Conservation (phyloP, 352 stramenopile species). For the Pythium myriotylum region DNA sequence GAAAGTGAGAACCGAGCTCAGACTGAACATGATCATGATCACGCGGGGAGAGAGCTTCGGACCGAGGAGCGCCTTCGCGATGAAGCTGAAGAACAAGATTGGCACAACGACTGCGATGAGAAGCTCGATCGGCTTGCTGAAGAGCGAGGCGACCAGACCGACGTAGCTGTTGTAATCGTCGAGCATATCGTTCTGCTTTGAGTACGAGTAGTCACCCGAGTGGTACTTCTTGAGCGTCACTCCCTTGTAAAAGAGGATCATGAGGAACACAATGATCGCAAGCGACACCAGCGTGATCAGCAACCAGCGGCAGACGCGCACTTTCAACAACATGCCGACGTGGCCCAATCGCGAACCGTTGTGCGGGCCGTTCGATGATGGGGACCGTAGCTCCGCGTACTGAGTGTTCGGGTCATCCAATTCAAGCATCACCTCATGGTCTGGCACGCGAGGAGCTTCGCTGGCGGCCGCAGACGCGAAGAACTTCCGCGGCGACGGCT, state of each 20-base stretch:
- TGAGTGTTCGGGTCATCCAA: constrained; percentile 8
- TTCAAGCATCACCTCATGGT: constrained; percentile 7
- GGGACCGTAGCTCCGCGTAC: constrained; percentile 20
- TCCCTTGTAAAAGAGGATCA: constrained; percentile 23
- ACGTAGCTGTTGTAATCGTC: constrained; percentile 32
- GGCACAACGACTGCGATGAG: constrained; percentile 22
- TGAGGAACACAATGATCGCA: constrained; percentile 20
- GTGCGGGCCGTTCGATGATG: constrained; percentile 2
- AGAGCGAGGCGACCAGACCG: constrained; percentile 22
- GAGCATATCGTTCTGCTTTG: constrained; percentile 22
- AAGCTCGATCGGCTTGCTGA: constrained; percentile 26
- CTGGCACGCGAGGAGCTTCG: neutral
- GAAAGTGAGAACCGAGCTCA: constrained; percentile 17
- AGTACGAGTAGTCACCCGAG: constrained; percentile 8
- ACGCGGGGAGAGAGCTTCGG: constrained; percentile 6
- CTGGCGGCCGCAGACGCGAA: constrained; percentile 7
- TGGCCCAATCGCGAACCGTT: constrained; percentile 8
- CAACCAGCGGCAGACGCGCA: constrained; percentile 17
- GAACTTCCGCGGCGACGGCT: constrained; percentile 16
- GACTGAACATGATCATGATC: constrained; percentile 9
- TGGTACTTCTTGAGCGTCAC: constrained; percentile 20
- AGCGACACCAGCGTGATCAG: constrained; percentile 16
- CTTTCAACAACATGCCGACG: constrained; percentile 14
- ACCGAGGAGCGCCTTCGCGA: constrained; percentile 6
- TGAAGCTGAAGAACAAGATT: constrained; percentile 15